A percentile compares a stretch with the other conserved stretches of the same genome.
phyloP scores from a whole-genome alignment of 768 basidiomycete genomes.

The Gautieria morchelliformis region DNA sequence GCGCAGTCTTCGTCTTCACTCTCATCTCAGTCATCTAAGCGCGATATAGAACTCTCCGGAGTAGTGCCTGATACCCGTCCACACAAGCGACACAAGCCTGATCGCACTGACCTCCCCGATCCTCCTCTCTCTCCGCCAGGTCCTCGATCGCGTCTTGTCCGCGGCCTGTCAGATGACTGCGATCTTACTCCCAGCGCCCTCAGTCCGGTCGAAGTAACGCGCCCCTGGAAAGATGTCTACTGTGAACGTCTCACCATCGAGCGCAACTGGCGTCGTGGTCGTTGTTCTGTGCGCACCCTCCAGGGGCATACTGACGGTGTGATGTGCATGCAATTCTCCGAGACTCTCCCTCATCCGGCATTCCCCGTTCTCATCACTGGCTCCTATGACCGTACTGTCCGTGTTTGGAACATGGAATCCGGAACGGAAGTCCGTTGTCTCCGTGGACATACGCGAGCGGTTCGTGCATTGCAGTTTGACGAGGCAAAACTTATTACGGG shows the following conservation, averaged over 20 bases:
- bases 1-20: slow-evolving; percentile 12
- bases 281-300: slow-evolving; percentile 74
- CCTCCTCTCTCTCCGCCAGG: slow-evolving; percentile 1
- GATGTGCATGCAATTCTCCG: slow-evolving; percentile 94
- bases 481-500: slow-evolving; percentile 91
- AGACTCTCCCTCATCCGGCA: slow-evolving; percentile 68
- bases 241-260: slow-evolving; percentile 94
- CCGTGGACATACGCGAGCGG: slow-evolving; percentile 84
- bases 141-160: slow-evolving; percentile 9
- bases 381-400: slow-evolving; percentile 88
- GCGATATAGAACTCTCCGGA: slow-evolving; percentile 6
- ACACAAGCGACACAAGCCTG: slow-evolving; percentile 15
- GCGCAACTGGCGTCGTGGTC: slow-evolving; percentile 93
- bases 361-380: slow-evolving; percentile 97
- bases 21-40: slow-evolving; percentile 11
- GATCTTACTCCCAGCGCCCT: slow-evolving; percentile 18
- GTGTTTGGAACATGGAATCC: slow-evolving; percentile 95
- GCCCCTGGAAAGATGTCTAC: slow-evolving; percentile 98
- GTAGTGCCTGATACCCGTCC: not conserved
- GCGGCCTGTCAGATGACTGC: not conserved
- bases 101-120: not conserved
- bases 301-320: slow-evolving; percentile 93
- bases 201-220: slow-evolving; percentile 38
- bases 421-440: slow-evolving; percentile 77
- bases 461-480: slow-evolving; percentile 92